Base-by-base conservation (phyloP, 768 basidiomycete species). In the Hericium alpestre region DNA sequence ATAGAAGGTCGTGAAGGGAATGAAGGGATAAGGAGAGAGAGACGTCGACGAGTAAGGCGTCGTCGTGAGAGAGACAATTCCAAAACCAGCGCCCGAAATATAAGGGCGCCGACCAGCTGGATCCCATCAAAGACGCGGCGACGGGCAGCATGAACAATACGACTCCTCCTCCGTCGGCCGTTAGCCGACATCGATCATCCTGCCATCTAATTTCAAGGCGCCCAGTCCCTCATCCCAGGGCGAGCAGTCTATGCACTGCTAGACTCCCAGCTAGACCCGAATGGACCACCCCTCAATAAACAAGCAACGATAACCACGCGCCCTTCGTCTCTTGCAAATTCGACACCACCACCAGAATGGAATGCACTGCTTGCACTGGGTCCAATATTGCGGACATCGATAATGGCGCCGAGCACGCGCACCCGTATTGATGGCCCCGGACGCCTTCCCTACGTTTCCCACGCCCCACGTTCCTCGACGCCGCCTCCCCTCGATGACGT, bases 381-480 rank as follows among this genome's bases (percentile, higher is more conserved):
- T 32, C 32, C 32, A 32, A 32, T 3, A 25, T 25, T 32, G 32
- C 32, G 32, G 32, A 32, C 32, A 32, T 32, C 32, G 32, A 32
- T 32, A 32, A 32, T 32, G 32, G 9, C 32, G 8, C 32, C 32
- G 32, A 32, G 32, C 32, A 32, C 32, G 32, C 32, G 32, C 32
- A 32, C 32, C 32, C 32, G 32, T 32, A 32, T 32, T 32, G 32
- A 32, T 32, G 5, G 32, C 32, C 32, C 32, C 32, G 32, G 32
- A 32, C 32, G 32, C 32, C 32, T 10, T 32, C 6, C 8, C 32
- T 18, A 51, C 49, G 15, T 57, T 67, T 74, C 72, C 64, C 72
- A 73, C 72, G 72, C 65, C 65, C 73, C 72, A 73, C 73, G 72
- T 73, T 74, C 72, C 65, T 63, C 73, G 64, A 61, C 58, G 72